Evolutionary conservation across 202 grass and related monocot genomes (phyloP), one percentile per base, ranked within the genome.

Genomic region (Saccharum hybrid): DNA sequence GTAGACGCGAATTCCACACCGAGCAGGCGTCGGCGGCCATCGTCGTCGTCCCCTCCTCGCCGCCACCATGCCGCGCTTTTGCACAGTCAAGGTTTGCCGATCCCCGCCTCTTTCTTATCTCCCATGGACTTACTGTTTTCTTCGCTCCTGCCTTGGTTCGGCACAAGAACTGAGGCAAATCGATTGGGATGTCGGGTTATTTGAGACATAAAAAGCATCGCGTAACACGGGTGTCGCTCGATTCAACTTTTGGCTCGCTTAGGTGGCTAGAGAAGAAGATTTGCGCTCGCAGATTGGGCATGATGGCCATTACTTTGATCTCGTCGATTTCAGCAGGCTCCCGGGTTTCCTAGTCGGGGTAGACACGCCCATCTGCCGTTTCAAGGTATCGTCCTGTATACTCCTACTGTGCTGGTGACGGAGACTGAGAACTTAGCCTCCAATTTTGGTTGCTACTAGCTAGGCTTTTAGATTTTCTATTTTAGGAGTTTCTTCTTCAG

Each of bases 251-350:
- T 38, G n/a, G 6, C 4, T 18, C 66, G 0, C 36, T 75, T 51
- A 91, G 90, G 83, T 92, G 36, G 90, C 46, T 21, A 77, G 75
- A 34, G 71, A 88, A 12, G 76, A 83, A 48, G 86, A 86, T 86
- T 81, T 88, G 38, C 31, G 19, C 61, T 67, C 71, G 63, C 80
- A 86, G 64, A 73, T 92, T 63, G 90, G 86, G 61, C 57, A 40
- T 30, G 75, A 22, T 54, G 76, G 84, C 26, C 77, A 71, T 8
- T 88, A 75, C 77, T 86, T 91, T 5, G 86, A 91, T 66, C 79
- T 91, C 19, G 86, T 86, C 14, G 78, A 88, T 59, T 82, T 88
- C 72, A 77, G 64, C 42, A 83, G 63, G 71, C 70, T 88, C 68
- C 51, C 36, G 19, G 67, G 14, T n/a, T 91, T 88, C 62, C 22